These are phyloP conservation scores for Volvox reticuliferus DNA, from an alignment of 139 green algal genomes.

Conservation along the genomic window DNA sequence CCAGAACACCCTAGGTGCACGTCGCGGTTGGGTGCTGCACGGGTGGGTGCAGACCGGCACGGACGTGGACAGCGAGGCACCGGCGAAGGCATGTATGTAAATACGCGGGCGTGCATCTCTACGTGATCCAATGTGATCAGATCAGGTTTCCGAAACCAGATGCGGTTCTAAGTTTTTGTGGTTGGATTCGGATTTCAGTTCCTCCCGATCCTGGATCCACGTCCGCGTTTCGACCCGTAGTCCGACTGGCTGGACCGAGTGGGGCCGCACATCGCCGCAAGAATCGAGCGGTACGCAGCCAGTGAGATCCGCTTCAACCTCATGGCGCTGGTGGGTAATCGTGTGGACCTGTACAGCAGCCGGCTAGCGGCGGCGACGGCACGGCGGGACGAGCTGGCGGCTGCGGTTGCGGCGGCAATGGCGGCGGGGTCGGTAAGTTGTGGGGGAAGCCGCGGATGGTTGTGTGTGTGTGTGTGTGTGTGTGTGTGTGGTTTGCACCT, in stretches of 20 bases:
- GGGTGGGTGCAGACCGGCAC: too few species aligned
- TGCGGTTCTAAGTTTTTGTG: neutral
- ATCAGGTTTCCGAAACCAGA: neutral
- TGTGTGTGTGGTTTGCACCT: too few species aligned
- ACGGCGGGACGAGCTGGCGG: slow-evolving; percentile 42
- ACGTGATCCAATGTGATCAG: neutral
- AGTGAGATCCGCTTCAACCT: slow-evolving; percentile 98
- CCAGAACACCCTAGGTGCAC: too few species aligned
- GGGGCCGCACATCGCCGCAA: slow-evolving; percentile 72
- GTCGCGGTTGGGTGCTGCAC: too few species aligned
- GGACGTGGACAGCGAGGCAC: neutral
- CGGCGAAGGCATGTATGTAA: neutral
- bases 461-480: too few species aligned
- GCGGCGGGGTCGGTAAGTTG: neutral
- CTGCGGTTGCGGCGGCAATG: slow-evolving; percentile 8
- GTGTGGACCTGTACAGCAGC: slow-evolving; percentile 40
- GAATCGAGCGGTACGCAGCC: slow-evolving; percentile 91
- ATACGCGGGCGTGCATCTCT: too few species aligned
- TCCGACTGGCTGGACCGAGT: slow-evolving; percentile 86
- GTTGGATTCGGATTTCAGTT: neutral
- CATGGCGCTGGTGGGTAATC: slow-evolving; percentile 91
- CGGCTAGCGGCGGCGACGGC: slow-evolving; percentile 31
- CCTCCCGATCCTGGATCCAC: too few species aligned
- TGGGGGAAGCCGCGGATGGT: too few species aligned
- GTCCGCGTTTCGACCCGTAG: slow-evolving; percentile 33